Percentiles rank a stretch among this genome's conserved stretches.
Conservation (phyloP, 805 yeast species). For the Teunomyces barrocoloradensis region DNA sequence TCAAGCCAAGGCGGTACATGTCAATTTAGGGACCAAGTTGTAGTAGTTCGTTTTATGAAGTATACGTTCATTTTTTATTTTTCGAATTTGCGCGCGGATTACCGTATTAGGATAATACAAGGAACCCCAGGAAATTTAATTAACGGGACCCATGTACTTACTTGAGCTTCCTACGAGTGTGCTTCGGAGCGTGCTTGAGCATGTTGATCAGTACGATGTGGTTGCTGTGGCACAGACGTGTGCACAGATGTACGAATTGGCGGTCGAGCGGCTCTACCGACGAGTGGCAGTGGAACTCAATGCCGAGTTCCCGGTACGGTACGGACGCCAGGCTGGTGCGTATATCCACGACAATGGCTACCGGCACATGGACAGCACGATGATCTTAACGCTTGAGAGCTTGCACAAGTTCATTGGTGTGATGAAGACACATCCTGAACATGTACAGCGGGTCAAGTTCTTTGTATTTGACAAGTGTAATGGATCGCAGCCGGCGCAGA, state of each 20-base stretch:
- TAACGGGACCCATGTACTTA: too few relatives aligned
- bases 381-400: conserved; percentile 19
- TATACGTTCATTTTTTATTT: background rate
- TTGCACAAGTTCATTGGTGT: conserved; percentile 19
- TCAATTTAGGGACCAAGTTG: conserved; percentile 54
- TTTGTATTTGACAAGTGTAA: conserved; percentile 36
- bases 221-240: conserved; percentile 23
- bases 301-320: conserved; percentile 24
- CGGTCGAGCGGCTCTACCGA: conserved; percentile 24
- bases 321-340: conserved; percentile 10
- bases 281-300: conserved; percentile 29
- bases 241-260: conserved; percentile 18
- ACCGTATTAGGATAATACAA: too few relatives aligned
- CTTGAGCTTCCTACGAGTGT: conserved; percentile 11
- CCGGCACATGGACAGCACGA: conserved; percentile 27
- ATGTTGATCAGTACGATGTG: conserved; percentile 33
- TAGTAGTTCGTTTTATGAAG: background rate
- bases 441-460: conserved; percentile 22
- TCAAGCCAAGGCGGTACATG: conserved; percentile 37
- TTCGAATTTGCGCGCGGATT: background rate
- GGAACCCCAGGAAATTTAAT: too few relatives aligned
- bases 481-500: conserved; percentile 8
- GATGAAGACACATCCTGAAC: conserved; percentile 15
- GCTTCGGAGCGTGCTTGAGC: conserved; percentile 16
- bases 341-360: conserved; percentile 29